Evolutionary conservation across 1,284 basidiomycete species (phyloP).

Genomic region (Tranzscheliella williamsii): DNA sequence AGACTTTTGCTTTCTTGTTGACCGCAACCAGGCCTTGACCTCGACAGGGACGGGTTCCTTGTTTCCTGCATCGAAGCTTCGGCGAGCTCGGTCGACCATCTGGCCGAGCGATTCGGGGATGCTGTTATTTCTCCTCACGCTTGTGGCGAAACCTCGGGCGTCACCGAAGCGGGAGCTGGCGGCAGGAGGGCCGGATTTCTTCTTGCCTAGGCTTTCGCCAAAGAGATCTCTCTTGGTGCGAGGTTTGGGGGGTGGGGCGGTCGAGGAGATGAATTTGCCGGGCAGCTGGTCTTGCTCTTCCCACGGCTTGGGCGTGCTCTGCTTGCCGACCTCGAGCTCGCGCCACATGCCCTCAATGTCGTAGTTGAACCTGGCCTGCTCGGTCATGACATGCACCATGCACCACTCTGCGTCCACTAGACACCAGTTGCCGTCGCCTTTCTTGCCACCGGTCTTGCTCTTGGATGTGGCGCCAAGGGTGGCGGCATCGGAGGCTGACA

Average conservation of each 20-base stretch:
- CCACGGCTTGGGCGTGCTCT: slow-evolving; percentile 17
- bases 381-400: slow-evolving; percentile 59
- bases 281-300: slow-evolving; percentile 4
- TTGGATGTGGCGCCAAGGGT: slow-evolving; percentile 17
- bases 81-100: slow-evolving; percentile 4
- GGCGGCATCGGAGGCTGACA: slow-evolving; percentile 35
- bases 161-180: slow-evolving; percentile 7
- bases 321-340: slow-evolving; percentile 21
- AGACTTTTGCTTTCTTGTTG: slow-evolving; percentile 46
- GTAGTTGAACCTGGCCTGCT: slow-evolving; percentile 46
- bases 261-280: not conserved
- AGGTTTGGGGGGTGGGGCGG: not conserved
- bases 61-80: slow-evolving; percentile 1
- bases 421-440: slow-evolving; percentile 58
- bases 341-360: slow-evolving; percentile 55
- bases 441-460: slow-evolving; percentile 31
- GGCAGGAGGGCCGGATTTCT: not conserved
- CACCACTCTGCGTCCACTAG: slow-evolving; percentile 60
- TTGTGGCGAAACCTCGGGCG: slow-evolving; percentile 7
- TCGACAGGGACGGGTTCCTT: slow-evolving; percentile 5
- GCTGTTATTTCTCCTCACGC: not conserved
- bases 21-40: slow-evolving; percentile 42
- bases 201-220: slow-evolving; percentile 4
- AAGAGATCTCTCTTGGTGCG: slow-evolving; percentile 17
- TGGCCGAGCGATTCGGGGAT: slow-evolving; percentile 17